Conservation (phyloP, 352 stramenopile species). For the Globisporangium mamillatum region DNA sequence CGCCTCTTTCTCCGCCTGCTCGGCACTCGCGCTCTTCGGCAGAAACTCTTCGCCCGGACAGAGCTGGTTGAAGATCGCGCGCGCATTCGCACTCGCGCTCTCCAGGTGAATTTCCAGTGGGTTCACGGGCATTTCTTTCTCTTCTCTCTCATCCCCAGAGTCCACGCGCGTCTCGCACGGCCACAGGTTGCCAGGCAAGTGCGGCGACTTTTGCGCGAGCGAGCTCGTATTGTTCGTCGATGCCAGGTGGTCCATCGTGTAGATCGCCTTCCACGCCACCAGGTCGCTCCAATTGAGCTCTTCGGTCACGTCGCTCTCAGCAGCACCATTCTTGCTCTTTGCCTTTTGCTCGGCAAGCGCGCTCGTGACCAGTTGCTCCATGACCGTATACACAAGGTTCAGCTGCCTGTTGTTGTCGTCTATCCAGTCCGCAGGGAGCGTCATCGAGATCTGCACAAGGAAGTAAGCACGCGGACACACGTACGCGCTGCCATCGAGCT, state of each 20-base stretch:
- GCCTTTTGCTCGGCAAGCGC: slow-evolving; percentile 14
- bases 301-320: not conserved
- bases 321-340: not conserved
- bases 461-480: slow-evolving; percentile 60
- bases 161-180: slow-evolving; percentile 43
- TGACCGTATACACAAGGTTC: slow-evolving; percentile 35
- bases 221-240: slow-evolving; percentile 17
- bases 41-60: slow-evolving; percentile 62
- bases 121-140: slow-evolving; percentile 11
- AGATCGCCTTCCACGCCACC: slow-evolving; percentile 56
- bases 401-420: slow-evolving; percentile 32
- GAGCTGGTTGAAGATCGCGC: slow-evolving; percentile 53
- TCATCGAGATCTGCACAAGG: slow-evolving; percentile 66
- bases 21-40: slow-evolving; percentile 54
- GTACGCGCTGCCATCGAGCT: slow-evolving; percentile 63
- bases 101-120: slow-evolving; percentile 64
- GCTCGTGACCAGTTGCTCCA: slow-evolving; percentile 31
- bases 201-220: slow-evolving; percentile 14
- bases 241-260: slow-evolving; percentile 54
- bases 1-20: slow-evolving; percentile 50
- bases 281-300: slow-evolving; percentile 16
- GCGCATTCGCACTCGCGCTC: slow-evolving; percentile 54
- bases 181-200: slow-evolving; percentile 45
- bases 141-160: not conserved
- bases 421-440: slow-evolving; percentile 40